Percentiles rank a stretch among this genome's conserved stretches.
Conservation (phyloP, 225 moss, liverwort and hornwort species). For the Lunularia cruciata region DNA sequence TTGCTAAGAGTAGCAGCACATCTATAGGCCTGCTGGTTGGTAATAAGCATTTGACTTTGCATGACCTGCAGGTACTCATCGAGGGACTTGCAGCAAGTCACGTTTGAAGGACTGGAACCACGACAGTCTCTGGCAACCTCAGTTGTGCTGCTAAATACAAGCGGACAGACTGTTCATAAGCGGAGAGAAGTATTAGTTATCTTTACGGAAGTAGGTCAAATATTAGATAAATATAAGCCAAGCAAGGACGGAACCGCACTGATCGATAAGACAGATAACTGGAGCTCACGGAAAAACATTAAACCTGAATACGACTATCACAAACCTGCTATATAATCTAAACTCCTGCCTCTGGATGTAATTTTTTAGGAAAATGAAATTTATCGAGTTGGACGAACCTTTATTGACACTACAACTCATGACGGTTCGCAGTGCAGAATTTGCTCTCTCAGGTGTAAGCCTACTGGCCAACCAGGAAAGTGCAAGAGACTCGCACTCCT, state of each 20-base stretch:
- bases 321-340: not conserved
- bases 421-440: constrained; percentile 68
- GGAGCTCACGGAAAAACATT: too few relatives aligned
- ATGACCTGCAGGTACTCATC: constrained; percentile 58
- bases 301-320: too few relatives aligned
- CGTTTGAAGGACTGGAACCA: constrained; percentile 54
- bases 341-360: not conserved
- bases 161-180: constrained; percentile 77
- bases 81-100: constrained; percentile 69
- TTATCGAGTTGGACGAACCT: constrained; percentile 38
- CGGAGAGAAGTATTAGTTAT: not conserved
- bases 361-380: too few relatives aligned
- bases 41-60: constrained; percentile 94
- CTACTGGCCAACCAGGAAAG: constrained; percentile 89
- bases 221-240: too few relatives aligned
- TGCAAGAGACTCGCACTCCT: constrained; percentile 74
- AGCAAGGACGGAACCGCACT: too few relatives aligned
- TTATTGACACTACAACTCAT: constrained; percentile 84
- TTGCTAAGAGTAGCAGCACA: constrained; percentile 68
- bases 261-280: too few relatives aligned
- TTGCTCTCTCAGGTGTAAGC: constrained; percentile 52
- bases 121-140: constrained; percentile 65
- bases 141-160: constrained; percentile 68
- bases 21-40: constrained; percentile 84
- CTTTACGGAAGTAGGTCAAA: too few relatives aligned